These are phyloP conservation scores for Hyphopichia buzzinii DNA, from an alignment of 1,139 yeast species.

Conservation along the genomic window DNA sequence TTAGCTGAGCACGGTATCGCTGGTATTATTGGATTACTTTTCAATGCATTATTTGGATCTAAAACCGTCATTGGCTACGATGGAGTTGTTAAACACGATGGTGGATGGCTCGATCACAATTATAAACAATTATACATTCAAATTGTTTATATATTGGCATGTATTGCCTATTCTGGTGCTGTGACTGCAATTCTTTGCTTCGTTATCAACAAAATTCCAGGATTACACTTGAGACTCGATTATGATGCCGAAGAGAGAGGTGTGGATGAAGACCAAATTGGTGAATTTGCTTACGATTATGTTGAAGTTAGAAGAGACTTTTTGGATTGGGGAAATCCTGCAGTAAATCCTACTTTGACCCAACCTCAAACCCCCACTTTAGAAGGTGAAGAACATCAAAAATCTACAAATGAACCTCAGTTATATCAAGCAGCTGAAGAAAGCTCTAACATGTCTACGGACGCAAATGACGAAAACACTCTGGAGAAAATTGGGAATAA, in stretches of 20 bases:
- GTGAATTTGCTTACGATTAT: slow-evolving; percentile 97
- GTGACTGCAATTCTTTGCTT: slow-evolving; percentile 78
- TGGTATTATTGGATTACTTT: slow-evolving; percentile 82
- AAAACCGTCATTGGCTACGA: slow-evolving; percentile 89
- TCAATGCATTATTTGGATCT: slow-evolving; percentile 86
- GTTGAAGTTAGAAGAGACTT: slow-evolving; percentile 96
- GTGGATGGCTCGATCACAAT: slow-evolving; percentile 92
- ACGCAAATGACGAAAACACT: neutral
- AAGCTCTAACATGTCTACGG: slow-evolving; percentile 4
- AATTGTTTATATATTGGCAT: slow-evolving; percentile 76
- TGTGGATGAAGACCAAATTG: slow-evolving; percentile 95
- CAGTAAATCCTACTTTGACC: neutral
- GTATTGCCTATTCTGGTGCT: slow-evolving; percentile 70
- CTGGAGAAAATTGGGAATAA: neutral
- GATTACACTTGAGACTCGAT: slow-evolving; percentile 72
- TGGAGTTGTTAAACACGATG: slow-evolving; percentile 73
- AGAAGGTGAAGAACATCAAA: neutral
- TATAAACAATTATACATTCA: slow-evolving; percentile 91
- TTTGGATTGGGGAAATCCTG: slow-evolving; percentile 54
- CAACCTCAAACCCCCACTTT: neutral
- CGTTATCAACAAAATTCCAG: slow-evolving; percentile 76
- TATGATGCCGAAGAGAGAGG: slow-evolving; percentile 88
- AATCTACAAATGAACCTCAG: neutral
- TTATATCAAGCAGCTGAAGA: slow-evolving; percentile 3
- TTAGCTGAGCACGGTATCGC: slow-evolving; percentile 98